These are phyloP conservation scores for Bauhinia variegata DNA, from an alignment of 306 rosid species.

Conservation along the genomic window DNA sequence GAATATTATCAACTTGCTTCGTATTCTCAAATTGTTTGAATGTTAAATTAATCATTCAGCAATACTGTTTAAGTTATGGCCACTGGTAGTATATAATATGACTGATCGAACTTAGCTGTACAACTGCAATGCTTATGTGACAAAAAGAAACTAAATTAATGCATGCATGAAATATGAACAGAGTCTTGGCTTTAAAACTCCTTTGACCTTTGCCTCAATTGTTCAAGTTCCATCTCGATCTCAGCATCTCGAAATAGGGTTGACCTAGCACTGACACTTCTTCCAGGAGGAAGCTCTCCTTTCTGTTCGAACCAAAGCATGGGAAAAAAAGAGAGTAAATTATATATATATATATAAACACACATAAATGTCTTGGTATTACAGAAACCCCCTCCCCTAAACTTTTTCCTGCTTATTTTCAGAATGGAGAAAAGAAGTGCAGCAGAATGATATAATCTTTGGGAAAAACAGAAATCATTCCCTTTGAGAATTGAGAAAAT, in stretches of 20 bases:
- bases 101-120: too few species aligned
- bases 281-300: conserved; percentile 95
- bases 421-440: background rate
- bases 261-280: conserved; percentile 52
- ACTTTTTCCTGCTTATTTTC: background rate
- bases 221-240: conserved; percentile 82
- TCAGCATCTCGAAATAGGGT: conserved; percentile 76
- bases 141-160: too few species aligned
- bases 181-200: conserved; percentile 48
- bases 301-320: conserved; percentile 61
- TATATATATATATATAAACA: too few species aligned
- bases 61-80: too few species aligned
- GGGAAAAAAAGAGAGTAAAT: too few species aligned
- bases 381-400: background rate
- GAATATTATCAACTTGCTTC: too few species aligned
- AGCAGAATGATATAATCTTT: conserved; percentile 18
- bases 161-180: too few species aligned
- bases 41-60: too few species aligned
- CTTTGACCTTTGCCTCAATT: conserved; percentile 71
- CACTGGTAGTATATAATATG: too few species aligned
- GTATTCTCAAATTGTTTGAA: too few species aligned
- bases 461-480: conserved; percentile 2
- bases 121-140: too few species aligned
- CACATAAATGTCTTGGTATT: too few species aligned
- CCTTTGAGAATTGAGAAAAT: background rate